Evolutionary conservation across 176 grass and related monocot genomes (phyloP), one percentile per base, ranked within the genome.

Genomic region (Lolium rigidum): DNA sequence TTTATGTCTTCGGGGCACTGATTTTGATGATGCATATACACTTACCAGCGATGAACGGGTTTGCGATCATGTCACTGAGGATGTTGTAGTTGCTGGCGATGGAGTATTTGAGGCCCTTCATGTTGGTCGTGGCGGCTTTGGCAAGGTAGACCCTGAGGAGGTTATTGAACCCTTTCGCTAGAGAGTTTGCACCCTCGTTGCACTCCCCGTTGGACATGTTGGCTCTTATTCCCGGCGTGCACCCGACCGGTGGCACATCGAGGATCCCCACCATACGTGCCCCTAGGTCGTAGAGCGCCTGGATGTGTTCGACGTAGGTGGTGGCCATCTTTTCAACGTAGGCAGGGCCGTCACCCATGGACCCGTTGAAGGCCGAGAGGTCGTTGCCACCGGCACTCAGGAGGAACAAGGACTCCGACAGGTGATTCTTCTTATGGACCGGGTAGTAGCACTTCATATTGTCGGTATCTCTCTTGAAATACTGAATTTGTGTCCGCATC

Each of bases 381-480:
- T 92, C 90, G 74, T 92, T 89, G 41, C 82, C 86, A 9, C 90
- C 82, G 25, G 72, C 83, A 61, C 90, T 92, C 77, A 92, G 44
- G 8, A 92, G 64, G 66, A 89, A 89, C 18, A 92, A 82, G 2
- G 90, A 92, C 66, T 46, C 85, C 18, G 89, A 78, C 17, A 94
- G 62, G 48, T 87, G 69, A 17, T 79, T 70, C 24, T 82, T 15
- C 16, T 67, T 67, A 38, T 5, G 3, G 38, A 3, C 5, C 38
- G 38, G 38, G 5, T 39, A 39, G 38, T 39, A 39, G 38, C 38
- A 39, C 38, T 39, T 39, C 38, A 39, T 39, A 39, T 39, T 39
- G 56, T n/a, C 50, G 9, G 55, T 10, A 6, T 38, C 62, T 10
- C 24, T 9, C 41, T 6, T 68, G 66, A 91, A 94, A 71, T 91